Base-by-base conservation (phyloP, 1,284 basidiomycete species). In the Marasmius tenuissimus region DNA sequence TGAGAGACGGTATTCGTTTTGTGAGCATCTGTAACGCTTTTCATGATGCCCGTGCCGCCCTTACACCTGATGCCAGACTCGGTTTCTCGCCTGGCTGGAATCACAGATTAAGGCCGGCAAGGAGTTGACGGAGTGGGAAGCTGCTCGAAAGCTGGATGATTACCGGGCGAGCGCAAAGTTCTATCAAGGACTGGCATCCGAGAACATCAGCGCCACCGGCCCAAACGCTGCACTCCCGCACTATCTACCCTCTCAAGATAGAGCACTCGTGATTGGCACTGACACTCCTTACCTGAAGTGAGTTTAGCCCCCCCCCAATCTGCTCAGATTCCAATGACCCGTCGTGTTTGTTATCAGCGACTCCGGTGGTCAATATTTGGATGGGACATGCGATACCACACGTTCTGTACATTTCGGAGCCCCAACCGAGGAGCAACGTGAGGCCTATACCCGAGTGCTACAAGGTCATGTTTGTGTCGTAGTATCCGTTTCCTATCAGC, bases 161-260 rank as follows among this genome's bases (percentile, higher is more conserved):
- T 96, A 87, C 75, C 82, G 96, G 60, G 80, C 87, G 66, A 81
- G 86, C 69, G 85, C 87, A 67, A 87, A 89, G 73, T 77, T 88
- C 71, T 97, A 90, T 72, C 88, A 88, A 86, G 93, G 94, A 10
- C 85, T 96, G 27, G 94, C 96, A 2, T 98, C 98, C 69, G 92
- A 93, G 70, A 96, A 93, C 64, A 97, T 98, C 66, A 95, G 93
- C 20, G 96, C 93, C 0, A 89, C 85, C 38, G 96, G 96, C 0
- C 83, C 93, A 2, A 97, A 98, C 72, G 94, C 92, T 52, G 96
- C 97, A 22, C 78, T 97, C 39, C 95, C 97, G 5, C 97, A 99
- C 76, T 99, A 99, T 76, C 82, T 84, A 0, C 95, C 97, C 0
- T 83, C 85, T 60, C 88, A 90, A 69, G 73, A 79, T n/a, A 82